Evolutionary conservation across 2,329 filamentous ascomycete species (phyloP).

Genomic region (Penicillium digitatum): DNA sequence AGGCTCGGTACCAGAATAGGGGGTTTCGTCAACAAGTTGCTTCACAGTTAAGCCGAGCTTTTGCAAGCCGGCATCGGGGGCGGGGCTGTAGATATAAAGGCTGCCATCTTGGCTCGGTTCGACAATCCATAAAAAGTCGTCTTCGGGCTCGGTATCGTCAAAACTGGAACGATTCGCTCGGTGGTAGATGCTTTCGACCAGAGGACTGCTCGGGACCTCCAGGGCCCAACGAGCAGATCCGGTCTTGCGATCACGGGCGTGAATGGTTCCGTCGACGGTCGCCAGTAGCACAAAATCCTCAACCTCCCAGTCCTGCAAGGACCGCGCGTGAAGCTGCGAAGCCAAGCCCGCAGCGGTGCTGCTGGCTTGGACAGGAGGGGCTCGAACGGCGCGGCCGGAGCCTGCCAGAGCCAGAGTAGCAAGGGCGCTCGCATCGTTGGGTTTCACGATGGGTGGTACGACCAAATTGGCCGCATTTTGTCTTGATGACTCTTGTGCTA

Average conservation of each 20-base stretch:
- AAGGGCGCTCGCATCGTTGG: conserved; percentile 83
- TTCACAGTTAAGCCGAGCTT: conserved; percentile 57
- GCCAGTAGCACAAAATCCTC: conserved; percentile 99
- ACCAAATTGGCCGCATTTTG: conserved; percentile 17
- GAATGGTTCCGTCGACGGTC: conserved; percentile 97
- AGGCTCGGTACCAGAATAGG: conserved; percentile 69
- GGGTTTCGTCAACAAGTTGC: conserved; percentile 77
- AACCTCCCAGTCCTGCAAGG: conserved; percentile 98
- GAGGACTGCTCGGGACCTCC: conserved; percentile 70
- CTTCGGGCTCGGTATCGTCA: conserved; percentile 59
- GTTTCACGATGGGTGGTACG: conserved; percentile 33
- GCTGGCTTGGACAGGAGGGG: conserved; percentile 73
- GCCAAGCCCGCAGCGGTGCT: conserved; percentile 62
- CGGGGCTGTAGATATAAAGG: conserved; percentile 80
- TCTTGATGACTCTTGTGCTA: conserved; percentile 16
- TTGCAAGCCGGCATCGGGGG: conserved; percentile 47
- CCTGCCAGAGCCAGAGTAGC: conserved; percentile 94
- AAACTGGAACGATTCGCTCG: conserved; percentile 62
- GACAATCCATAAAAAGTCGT: conserved; percentile 91
- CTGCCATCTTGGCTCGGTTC: conserved; percentile 84
- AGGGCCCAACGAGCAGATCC: conserved; percentile 83
- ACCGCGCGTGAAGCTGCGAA: conserved; percentile 91
- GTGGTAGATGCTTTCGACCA: conserved; percentile 86
- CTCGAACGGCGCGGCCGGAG: conserved; percentile 75
- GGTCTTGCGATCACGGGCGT: conserved; percentile 83